Evolutionary conservation across 1,284 basidiomycete species (phyloP), one percentile per base, ranked within the genome.

Genomic region (Schizophyllum amplum): DNA sequence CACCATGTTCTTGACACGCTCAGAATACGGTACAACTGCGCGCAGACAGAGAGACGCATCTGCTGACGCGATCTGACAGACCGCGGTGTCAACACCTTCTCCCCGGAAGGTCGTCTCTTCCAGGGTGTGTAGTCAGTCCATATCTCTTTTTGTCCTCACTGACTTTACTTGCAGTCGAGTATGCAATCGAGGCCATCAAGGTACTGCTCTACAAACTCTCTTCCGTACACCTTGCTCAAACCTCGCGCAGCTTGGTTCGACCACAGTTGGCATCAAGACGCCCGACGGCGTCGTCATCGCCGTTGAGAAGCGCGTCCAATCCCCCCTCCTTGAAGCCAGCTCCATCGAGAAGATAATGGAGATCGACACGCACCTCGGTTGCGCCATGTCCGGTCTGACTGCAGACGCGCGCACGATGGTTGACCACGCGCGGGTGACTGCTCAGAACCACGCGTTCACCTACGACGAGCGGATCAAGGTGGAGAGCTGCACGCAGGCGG

Each of bases 271-370:
- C 58, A 88, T 96, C 67, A 81, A 83, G 63, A 94, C 93, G 24
- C 80, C 85, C 46, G 80, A 93, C 63, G 97, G 97, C 58, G 91
- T 95, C 62, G 82, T 99, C 59, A 87, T 99, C 61, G 97, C 86
- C 54, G 94, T 99, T 61, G 97, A 99, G 80, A 98, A 99, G 78
- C 94, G 97, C 71, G 94, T 98, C 55, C 95, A 98, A 74, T 98
- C 95, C 0, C 91, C 94, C 23, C 83, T 99, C 56, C 86, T 99
- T 64, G 97, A 98, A 76, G 87, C 92, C 20, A 91, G 86, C 61
- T 95, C 94, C 57, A 96, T 99, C 69, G 97, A 99, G 72, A 99
- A 99, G 80, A 99, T 99, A 71, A 98, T 99, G 95, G 96, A 99
- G 78, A 98, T 99, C 67, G 97, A 99, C 75, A 68, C 74, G 17